Conservation (phyloP, 2,329 filamentous ascomycete genomes). For the Sporothrix mexicana region DNA sequence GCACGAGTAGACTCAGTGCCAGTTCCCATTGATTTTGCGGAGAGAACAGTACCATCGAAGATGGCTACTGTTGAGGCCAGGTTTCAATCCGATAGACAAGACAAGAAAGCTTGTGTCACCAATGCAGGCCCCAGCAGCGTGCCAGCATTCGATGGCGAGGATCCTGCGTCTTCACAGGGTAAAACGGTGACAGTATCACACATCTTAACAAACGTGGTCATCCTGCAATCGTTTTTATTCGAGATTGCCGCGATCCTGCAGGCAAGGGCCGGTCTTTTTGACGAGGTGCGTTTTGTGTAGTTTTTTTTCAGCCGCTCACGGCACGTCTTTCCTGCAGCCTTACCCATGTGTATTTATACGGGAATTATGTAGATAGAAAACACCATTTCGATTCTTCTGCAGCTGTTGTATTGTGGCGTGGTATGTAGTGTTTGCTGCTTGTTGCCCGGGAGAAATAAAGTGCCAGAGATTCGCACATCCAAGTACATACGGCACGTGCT, state of each 20-base stretch:
- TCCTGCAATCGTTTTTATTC: conserved; percentile 79
- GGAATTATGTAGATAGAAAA: no score
- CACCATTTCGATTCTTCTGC: no score
- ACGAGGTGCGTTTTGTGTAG: conserved; percentile 70
- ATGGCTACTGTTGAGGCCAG: background rate
- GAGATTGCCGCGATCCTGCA: conserved; percentile 78
- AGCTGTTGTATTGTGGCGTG: no score
- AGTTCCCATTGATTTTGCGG: conserved; percentile 56
- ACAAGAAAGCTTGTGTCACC: conserved; percentile 16
- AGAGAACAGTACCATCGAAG: conserved; percentile 40
- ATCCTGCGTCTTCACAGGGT: conserved; percentile 39
- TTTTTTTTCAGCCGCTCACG: no score
- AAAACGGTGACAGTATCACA: conserved; percentile 73
- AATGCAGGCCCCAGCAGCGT: conserved; percentile 31
- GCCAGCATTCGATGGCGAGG: conserved; percentile 37
- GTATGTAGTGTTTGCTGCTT: no score
- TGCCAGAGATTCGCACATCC: no score
- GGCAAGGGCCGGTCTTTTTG: conserved; percentile 75
- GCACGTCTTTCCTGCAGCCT: no score
- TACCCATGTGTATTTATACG: no score
- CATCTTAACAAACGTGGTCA: conserved; percentile 77
- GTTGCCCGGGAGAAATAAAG: no score
- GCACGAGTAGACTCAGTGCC: conserved; percentile 47
- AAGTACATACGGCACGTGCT: no score
- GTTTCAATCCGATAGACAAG: background rate